Conservation (phyloP, 331 rosid genomes). For the Rosa hybrid region DNA sequence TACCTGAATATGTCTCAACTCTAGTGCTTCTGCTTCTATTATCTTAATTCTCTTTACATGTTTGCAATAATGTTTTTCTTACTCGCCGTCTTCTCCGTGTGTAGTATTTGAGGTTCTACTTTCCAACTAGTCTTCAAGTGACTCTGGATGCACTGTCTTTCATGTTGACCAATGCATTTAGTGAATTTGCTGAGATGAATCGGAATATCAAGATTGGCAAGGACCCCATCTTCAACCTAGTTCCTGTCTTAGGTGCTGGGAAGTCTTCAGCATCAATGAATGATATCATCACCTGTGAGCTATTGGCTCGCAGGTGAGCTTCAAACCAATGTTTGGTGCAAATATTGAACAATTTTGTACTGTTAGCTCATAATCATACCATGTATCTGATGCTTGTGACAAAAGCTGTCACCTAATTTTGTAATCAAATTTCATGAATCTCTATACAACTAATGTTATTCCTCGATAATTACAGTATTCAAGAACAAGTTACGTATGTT, state of each 20-base stretch:
- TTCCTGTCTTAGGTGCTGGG: conserved; percentile 85
- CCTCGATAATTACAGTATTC: not conserved
- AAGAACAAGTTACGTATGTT: not conserved
- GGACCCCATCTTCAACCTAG: conserved; percentile 77
- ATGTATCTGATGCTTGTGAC: not conserved
- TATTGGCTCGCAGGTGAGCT: conserved; percentile 56
- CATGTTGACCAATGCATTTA: conserved; percentile 53
- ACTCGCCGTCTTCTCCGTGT: conserved; percentile 21
- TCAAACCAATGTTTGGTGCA: not conserved
- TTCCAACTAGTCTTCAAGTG: conserved; percentile 53
- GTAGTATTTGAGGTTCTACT: conserved; percentile 80
- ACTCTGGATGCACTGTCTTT: conserved; percentile 47
- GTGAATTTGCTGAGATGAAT: conserved; percentile 52
- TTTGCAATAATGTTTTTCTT: conserved; percentile 6
- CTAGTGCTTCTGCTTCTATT: not conserved
- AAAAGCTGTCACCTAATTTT: not conserved
- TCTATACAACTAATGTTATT: not conserved
- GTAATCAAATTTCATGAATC: not conserved
- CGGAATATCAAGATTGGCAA: conserved; percentile 31
- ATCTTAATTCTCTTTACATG: not conserved
- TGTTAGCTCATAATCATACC: not conserved
- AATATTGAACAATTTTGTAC: conserved; percentile 2
- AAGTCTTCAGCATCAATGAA: conserved; percentile 60
- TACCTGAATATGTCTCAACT: not conserved
- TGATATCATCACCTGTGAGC: conserved; percentile 72